These are phyloP conservation scores for Monilinia fructigena DNA, from an alignment of 2,329 filamentous ascomycete genomes.

Conservation along the genomic window DNA sequence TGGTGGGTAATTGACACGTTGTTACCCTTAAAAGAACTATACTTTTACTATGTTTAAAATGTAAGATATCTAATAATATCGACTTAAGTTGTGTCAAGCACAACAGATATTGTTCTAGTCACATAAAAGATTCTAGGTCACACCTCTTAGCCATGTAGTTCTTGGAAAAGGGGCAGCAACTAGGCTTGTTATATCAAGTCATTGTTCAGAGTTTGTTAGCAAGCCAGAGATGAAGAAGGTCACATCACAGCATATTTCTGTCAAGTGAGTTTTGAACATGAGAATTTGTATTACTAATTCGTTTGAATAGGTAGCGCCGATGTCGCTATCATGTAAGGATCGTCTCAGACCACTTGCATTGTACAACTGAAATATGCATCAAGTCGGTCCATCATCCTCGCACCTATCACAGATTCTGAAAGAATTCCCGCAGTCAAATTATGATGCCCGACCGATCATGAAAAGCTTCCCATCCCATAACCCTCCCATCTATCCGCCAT, in stretches of 20 bases:
- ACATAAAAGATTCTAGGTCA: not conserved
- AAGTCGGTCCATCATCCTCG: not conserved
- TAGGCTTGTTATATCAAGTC: not conserved
- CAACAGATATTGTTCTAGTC: accelerated
- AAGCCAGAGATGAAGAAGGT: not conserved
- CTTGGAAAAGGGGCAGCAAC: not conserved
- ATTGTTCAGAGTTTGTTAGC: not conserved
- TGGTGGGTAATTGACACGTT: not conserved
- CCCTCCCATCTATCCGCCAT: not conserved
- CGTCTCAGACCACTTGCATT: not conserved
- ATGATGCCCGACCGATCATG: not conserved
- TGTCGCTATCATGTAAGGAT: not conserved
- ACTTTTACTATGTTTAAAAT: not conserved
- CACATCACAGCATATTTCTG: not conserved
- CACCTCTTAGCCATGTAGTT: not conserved
- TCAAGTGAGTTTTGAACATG: not conserved
- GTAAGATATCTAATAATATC: no score
- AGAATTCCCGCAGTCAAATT: not conserved
- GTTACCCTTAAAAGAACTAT: not conserved
- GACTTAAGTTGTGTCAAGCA: not conserved
- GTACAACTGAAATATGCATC: not conserved
- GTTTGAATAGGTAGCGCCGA: not conserved
- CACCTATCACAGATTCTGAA: not conserved
- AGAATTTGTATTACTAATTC: not conserved
- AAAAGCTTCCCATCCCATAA: not conserved